These are phyloP conservation scores for Pyrenochaeta sp. DNA, from an alignment of 2,329 filamentous ascomycete genomes.

Conservation along the genomic window DNA sequence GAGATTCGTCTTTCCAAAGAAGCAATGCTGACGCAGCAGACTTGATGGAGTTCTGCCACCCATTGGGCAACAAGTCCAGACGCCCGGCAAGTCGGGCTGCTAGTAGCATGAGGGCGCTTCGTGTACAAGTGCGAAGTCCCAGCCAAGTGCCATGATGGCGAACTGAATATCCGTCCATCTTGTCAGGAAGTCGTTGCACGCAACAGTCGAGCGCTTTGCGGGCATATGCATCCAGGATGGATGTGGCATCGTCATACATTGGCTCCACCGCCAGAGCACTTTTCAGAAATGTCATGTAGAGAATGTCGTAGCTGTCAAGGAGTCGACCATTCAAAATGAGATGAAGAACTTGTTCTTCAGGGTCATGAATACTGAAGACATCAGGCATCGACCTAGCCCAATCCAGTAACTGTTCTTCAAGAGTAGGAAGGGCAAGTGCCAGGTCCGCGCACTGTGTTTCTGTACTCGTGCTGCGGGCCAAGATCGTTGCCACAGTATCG, in stretches of 20 bases:
- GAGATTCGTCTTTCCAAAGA: background rate
- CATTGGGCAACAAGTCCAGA: constrained; percentile 1
- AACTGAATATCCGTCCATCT: background rate
- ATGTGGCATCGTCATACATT: background rate
- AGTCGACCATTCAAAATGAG: constrained; percentile 6
- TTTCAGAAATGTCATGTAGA: constrained; percentile 5
- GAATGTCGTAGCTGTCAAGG: constrained; percentile 2
- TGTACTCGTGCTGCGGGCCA: background rate
- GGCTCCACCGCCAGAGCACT: background rate
- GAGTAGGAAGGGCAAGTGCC: background rate
- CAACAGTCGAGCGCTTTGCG: background rate
- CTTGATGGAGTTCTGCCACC: background rate
- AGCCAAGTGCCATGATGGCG: constrained; percentile 17
- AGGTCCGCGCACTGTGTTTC: background rate
- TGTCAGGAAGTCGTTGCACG: background rate
- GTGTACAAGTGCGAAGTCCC: constrained; percentile 7
- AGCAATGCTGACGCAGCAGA: background rate
- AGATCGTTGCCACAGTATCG: background rate
- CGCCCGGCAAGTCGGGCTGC: constrained; percentile 1
- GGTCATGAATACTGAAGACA: background rate
- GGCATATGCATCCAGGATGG: background rate
- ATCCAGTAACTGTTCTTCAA: constrained; percentile 1
- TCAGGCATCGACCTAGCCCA: constrained; percentile 4
- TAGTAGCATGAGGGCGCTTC: constrained; percentile 14
- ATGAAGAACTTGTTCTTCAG: constrained; percentile 1